phyloP scores from a whole-genome alignment of 2,329 filamentous ascomycete species.

The Rutstroemia sp. region DNA sequence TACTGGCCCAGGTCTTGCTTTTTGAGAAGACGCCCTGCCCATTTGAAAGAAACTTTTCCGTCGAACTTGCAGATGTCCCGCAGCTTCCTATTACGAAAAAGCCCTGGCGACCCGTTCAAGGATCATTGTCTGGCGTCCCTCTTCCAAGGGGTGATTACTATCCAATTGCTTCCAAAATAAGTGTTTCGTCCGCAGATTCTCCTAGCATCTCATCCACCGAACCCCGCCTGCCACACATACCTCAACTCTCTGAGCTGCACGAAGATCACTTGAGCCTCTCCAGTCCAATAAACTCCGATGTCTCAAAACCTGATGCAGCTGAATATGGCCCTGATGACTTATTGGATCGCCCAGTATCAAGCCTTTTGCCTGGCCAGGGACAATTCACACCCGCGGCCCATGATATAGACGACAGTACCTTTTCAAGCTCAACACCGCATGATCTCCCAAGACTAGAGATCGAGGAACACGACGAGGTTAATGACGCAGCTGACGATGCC shows the following conservation, averaged over 20 bases:
- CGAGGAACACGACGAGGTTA: constrained; percentile 20
- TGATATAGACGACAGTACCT: neutral
- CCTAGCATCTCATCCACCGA: neutral
- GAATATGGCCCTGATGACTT: too few relatives aligned
- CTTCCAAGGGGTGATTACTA: constrained; percentile 7
- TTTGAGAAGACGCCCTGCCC: constrained; percentile 88
- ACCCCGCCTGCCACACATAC: constrained; percentile 5
- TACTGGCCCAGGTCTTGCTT: constrained; percentile 65
- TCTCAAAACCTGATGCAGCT: neutral
- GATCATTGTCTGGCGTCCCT: constrained; percentile 11
- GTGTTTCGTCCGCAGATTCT: neutral
- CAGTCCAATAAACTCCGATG: neutral
- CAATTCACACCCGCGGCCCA: neutral
- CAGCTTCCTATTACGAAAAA: constrained; percentile 57
- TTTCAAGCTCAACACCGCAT: neutral
- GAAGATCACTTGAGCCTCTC: neutral
- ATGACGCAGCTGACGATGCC: constrained; percentile 24
- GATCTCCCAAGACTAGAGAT: constrained; percentile 7
- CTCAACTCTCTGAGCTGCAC: constrained; percentile 2
- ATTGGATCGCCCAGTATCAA: too few relatives aligned
- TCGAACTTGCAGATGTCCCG: constrained; percentile 63
- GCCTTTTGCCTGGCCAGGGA: too few relatives aligned
- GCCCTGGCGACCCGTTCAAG: constrained; percentile 54
- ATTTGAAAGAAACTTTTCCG: constrained; percentile 69
- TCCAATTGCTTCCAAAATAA: constrained; percentile 8